Evolutionary conservation across 345 rosid species (phyloP), one percentile per base, ranked within the genome.

Genomic region (Salix exigua): DNA sequence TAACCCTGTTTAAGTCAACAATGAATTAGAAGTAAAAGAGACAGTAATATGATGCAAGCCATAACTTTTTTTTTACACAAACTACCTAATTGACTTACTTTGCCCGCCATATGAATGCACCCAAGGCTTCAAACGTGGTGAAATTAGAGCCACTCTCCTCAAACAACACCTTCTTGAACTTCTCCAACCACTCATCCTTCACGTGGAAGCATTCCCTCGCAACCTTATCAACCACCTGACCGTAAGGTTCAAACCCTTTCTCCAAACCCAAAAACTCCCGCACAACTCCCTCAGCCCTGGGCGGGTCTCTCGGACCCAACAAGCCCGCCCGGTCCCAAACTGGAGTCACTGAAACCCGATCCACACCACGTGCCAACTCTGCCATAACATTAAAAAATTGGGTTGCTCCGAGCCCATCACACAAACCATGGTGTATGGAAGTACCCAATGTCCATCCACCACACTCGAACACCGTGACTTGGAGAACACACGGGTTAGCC

Each of bases 91-190:
- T 55, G 61, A 77, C 91, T 87, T 89, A 92, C 97, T 94, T 94
- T 62, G 93, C 93, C 35, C 97, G 90, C 98, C 98, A 94, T 46
- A 94, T 81, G 70, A 88, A 91, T 51, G 96, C 96, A 58, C 98
- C 96, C 65, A 94, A 84, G 74, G 92, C 96, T 73, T 94, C 98
- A 69, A 94, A 94, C 51, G 97, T 90, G 74, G 98, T 92, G 77
- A 92, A 94, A 68, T 70, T 81, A 63, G 73, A 26, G 55, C 97
- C 98, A 53, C 84, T 84, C 73, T 82, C 85, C 33, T 86, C 90
- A 44, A 86, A 55, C 84, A 92, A 63, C 51, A 37, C 67, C 1
- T 77, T 80, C 85, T 92, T 94, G 62, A 91, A 82, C 11, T 78
- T 74, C 18, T 91, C 93, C 88, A 94, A 53, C 82, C 86, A 88